Evolutionary conservation across 2,329 filamentous ascomycete genomes (phyloP).

Genomic region (Colletotrichum eleusines): DNA sequence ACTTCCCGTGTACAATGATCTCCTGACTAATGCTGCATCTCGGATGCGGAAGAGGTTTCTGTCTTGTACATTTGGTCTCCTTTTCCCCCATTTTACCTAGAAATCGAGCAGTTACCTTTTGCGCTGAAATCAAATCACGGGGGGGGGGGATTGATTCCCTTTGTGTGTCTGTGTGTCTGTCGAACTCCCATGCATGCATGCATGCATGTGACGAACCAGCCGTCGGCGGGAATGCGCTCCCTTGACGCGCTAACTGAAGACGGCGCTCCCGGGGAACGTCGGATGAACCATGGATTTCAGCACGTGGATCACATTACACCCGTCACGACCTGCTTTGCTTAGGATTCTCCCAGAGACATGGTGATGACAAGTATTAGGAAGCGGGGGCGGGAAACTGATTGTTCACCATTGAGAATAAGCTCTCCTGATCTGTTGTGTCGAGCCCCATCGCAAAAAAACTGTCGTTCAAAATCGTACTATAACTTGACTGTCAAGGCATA

Average conservation of each 20-base stretch:
- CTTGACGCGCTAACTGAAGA: constrained; percentile 18
- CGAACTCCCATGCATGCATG: too few species aligned
- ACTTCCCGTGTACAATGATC: constrained; percentile 58
- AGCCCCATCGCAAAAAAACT: too few species aligned
- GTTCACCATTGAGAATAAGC: too few species aligned
- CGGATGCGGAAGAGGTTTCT: constrained; percentile 46
- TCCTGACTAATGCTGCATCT: constrained; percentile 56
- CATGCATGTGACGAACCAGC: constrained; percentile 11
- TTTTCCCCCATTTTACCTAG: constrained; percentile 44
- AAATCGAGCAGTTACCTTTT: constrained; percentile 44
- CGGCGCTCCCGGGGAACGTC: not conserved
- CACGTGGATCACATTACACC: not conserved
- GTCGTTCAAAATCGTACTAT: too few species aligned
- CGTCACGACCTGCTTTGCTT: not conserved
- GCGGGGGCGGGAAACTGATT: too few species aligned
- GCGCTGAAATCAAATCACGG: constrained; percentile 15
- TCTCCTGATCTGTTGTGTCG: not conserved
- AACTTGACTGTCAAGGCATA: too few species aligned
- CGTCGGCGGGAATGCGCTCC: constrained; percentile 7
- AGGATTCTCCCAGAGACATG: not conserved
- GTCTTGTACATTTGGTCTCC: constrained; percentile 48
- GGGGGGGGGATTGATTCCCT: too few species aligned
- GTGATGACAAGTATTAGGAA: not conserved
- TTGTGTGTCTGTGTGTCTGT: not conserved
- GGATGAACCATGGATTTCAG: not conserved